A percentile compares a stretch with the other conserved stretches of the same genome.
phyloP scores from a whole-genome alignment of 2,329 filamentous ascomycete species.

The Aspergillus versicolor region DNA sequence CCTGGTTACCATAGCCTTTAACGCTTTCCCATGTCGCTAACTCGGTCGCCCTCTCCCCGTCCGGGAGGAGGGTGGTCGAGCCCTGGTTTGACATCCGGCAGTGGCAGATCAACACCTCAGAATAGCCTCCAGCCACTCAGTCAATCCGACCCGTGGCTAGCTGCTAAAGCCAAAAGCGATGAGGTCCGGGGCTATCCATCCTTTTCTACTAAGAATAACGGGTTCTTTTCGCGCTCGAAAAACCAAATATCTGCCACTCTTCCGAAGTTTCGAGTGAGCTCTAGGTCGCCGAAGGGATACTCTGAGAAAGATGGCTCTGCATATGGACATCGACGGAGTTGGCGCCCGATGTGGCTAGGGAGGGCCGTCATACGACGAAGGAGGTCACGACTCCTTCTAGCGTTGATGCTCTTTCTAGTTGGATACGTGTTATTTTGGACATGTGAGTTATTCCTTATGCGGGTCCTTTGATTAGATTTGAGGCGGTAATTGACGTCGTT shows the following conservation, averaged over 20 bases:
- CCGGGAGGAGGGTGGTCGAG: slow-evolving; percentile 86
- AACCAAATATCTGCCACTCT: slow-evolving; percentile 76
- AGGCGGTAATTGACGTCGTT: not conserved
- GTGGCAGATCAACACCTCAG: slow-evolving; percentile 67
- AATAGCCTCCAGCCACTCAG: slow-evolving; percentile 36
- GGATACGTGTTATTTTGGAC: slow-evolving; percentile 69
- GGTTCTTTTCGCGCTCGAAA: slow-evolving; percentile 84
- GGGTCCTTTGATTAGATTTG: not conserved
- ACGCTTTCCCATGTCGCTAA: slow-evolving; percentile 68
- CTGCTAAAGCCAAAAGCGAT: slow-evolving; percentile 73
- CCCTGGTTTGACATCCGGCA: slow-evolving; percentile 72
- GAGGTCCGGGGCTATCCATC: slow-evolving; percentile 73
- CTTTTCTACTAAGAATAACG: slow-evolving; percentile 76
- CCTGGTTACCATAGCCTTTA: not conserved
- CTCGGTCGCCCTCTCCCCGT: slow-evolving; percentile 81
- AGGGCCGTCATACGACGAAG: slow-evolving; percentile 61
- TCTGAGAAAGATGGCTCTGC: slow-evolving; percentile 72
- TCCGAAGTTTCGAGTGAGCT: slow-evolving; percentile 64
- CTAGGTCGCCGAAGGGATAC: slow-evolving; percentile 38
- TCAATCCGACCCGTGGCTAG: slow-evolving; percentile 66
- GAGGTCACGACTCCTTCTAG: slow-evolving; percentile 62
- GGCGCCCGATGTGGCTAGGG: slow-evolving; percentile 33
- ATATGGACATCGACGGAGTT: slow-evolving; percentile 56
- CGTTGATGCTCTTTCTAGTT: slow-evolving; percentile 60
- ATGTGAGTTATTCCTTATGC: slow-evolving; percentile 54